These are phyloP conservation scores for Chrysanthemum makinoi DNA, from an alignment of 129 eudicot genomes.

Conservation along the genomic window DNA sequence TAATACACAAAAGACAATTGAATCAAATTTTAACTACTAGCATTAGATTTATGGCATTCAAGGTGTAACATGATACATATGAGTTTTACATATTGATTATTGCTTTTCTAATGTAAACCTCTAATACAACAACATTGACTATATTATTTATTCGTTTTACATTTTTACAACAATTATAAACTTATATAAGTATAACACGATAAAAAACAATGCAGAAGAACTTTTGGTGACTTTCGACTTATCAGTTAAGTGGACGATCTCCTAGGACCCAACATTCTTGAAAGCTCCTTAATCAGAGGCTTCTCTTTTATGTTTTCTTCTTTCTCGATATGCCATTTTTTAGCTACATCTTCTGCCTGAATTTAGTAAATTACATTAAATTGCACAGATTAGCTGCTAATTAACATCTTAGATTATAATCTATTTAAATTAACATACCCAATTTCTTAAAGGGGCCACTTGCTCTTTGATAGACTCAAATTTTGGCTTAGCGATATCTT, in stretches of 20 bases:
- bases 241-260: constrained; percentile 34
- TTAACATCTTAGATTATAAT: background rate
- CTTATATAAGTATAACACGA: constrained; percentile 4
- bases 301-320: constrained; percentile 52
- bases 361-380: constrained; percentile 13
- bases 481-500: constrained; percentile 62
- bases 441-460: constrained; percentile 55
- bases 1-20: too few species aligned
- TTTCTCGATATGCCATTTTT: constrained; percentile 68
- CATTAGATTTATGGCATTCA: background rate
- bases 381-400: background rate
- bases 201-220: background rate
- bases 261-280: constrained; percentile 33
- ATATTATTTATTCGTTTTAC: background rate
- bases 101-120: background rate
- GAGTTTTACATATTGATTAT: background rate
- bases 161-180: background rate
- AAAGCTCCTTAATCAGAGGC: constrained; percentile 38
- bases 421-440: constrained; percentile 52
- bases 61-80: background rate
- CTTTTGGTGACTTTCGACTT: constrained; percentile 4
- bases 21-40: too few species aligned
- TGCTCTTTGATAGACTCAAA: constrained; percentile 55
- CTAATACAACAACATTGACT: background rate
- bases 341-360: constrained; percentile 65